These are phyloP conservation scores for Hymenoscyphus repandus DNA, from an alignment of 2,329 filamentous ascomycete genomes.

Conservation along the genomic window DNA sequence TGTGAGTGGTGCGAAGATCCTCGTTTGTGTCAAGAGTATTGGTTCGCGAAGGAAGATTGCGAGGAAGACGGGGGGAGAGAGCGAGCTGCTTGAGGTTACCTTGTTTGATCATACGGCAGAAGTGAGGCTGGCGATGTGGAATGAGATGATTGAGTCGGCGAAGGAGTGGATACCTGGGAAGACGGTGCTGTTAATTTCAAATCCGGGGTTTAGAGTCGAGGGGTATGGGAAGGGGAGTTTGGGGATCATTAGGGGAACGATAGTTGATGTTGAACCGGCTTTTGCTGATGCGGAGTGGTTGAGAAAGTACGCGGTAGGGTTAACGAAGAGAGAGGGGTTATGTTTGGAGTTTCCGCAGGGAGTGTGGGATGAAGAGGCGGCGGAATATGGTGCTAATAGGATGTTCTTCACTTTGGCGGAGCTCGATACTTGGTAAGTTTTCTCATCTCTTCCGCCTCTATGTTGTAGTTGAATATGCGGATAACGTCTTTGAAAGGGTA, in stretches of 20 bases:
- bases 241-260: slow-evolving; percentile 37
- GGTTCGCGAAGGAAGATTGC: slow-evolving; percentile 46
- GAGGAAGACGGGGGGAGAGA: slow-evolving; percentile 40
- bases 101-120: slow-evolving; percentile 54
- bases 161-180: slow-evolving; percentile 41
- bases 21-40: slow-evolving; percentile 54
- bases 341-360: slow-evolving; percentile 43
- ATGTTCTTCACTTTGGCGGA: slow-evolving; percentile 39
- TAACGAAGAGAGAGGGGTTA: slow-evolving; percentile 45
- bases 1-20: slow-evolving; percentile 42
- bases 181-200: slow-evolving; percentile 45
- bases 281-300: slow-evolving; percentile 50
- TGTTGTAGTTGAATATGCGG: not conserved
- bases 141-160: slow-evolving; percentile 41
- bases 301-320: slow-evolving; percentile 40
- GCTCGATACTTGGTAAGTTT: slow-evolving; percentile 35
- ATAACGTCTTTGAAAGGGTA: slow-evolving; percentile 22
- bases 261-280: slow-evolving; percentile 51
- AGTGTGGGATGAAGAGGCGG: slow-evolving; percentile 34
- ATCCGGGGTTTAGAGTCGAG: slow-evolving; percentile 26
- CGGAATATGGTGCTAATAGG: slow-evolving; percentile 30
- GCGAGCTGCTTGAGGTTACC: slow-evolving; percentile 43
- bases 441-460: not conserved
- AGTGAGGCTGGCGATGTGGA: slow-evolving; percentile 50
- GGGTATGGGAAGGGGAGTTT: slow-evolving; percentile 25